These are phyloP conservation scores for Lachnellula hyalina DNA, from an alignment of 2,329 filamentous ascomycete species.

Conservation along the genomic window DNA sequence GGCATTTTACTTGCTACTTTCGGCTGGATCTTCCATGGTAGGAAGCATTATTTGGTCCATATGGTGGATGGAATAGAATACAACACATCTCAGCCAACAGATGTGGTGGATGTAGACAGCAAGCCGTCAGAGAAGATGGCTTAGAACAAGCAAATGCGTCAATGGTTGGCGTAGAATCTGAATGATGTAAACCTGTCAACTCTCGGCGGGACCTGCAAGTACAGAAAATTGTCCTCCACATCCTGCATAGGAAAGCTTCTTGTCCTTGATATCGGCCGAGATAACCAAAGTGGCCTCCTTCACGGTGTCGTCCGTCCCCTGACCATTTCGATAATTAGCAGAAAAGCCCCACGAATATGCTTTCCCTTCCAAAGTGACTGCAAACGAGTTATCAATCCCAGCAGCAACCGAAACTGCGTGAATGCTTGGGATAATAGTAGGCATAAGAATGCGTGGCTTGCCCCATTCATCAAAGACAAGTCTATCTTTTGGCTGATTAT, in stretches of 20 bases:
- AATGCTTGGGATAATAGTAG: slow-evolving; percentile 44
- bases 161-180: too few relatives aligned
- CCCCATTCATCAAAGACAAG: slow-evolving; percentile 59
- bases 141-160: too few relatives aligned
- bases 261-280: slow-evolving; percentile 73
- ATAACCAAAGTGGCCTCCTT: slow-evolving; percentile 72
- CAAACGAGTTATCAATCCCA: slow-evolving; percentile 69
- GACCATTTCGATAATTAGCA: slow-evolving; percentile 73
- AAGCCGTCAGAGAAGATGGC: too few relatives aligned
- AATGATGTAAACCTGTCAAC: not conserved
- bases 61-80: too few relatives aligned
- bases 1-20: too few relatives aligned
- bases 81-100: too few relatives aligned
- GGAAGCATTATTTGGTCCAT: too few relatives aligned
- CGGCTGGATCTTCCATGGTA: too few relatives aligned
- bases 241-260: slow-evolving; percentile 69
- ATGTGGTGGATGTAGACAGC: too few relatives aligned
- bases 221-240: slow-evolving; percentile 79
- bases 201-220: slow-evolving; percentile 39
- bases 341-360: slow-evolving; percentile 79
- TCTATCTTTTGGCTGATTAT: slow-evolving; percentile 50
- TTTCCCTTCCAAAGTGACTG: slow-evolving; percentile 61
- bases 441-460: slow-evolving; percentile 65
- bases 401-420: slow-evolving; percentile 53
- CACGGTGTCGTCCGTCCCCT: slow-evolving; percentile 71